Conservation (phyloP, 441 rosid species). For the Viola pubescens region DNA sequence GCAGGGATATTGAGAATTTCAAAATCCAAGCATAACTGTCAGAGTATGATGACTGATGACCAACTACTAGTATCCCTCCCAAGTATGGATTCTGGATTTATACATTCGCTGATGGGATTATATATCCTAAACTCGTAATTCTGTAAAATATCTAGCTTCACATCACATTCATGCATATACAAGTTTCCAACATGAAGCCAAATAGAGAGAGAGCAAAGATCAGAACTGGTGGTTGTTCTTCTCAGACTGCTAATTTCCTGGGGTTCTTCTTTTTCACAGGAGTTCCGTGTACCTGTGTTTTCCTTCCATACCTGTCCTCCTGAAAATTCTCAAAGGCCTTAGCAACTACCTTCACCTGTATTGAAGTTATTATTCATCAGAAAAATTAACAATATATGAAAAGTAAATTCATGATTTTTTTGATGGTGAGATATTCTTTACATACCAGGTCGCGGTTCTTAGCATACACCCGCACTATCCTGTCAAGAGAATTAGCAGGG, state of each 20-base stretch:
- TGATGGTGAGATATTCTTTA: constrained; percentile 1
- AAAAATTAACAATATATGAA: not conserved
- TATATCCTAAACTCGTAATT: not conserved
- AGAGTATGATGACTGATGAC: too few species aligned
- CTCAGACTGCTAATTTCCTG: not conserved
- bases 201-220: not conserved
- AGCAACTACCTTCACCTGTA: constrained; percentile 46
- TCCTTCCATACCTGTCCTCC: constrained; percentile 37
- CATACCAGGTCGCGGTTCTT: constrained; percentile 64
- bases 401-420: too few species aligned
- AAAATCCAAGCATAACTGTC: not conserved
- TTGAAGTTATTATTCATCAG: constrained; percentile 1
- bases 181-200: not conserved
- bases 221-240: not conserved
- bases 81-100: not conserved
- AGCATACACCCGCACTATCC: constrained; percentile 61
- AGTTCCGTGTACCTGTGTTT: constrained; percentile 47
- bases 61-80: too few species aligned
- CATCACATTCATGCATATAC: not conserved
- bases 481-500: constrained; percentile 51
- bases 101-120: constrained; percentile 6
- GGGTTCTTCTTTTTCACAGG: constrained; percentile 45
- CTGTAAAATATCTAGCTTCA: too few species aligned
- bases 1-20: too few species aligned
- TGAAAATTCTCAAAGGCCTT: constrained; percentile 56